Percentiles rank a stretch among this genome's conserved stretches.
These are phyloP conservation scores for Scytalidium sp. DNA, from an alignment of 2,329 filamentous ascomycete genomes.

Conservation along the genomic window DNA sequence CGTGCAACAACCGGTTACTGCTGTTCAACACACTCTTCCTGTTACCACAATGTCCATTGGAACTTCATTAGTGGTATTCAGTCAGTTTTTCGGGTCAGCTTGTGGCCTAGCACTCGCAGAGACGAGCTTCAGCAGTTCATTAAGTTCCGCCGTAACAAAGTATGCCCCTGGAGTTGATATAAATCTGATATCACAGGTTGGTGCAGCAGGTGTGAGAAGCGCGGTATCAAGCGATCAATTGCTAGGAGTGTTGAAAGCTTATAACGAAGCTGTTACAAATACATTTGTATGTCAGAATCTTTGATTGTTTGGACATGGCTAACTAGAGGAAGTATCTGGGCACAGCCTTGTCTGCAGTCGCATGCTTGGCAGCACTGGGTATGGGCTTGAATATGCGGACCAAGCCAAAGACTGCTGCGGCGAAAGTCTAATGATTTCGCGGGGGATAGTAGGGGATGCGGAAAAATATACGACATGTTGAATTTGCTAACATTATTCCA, in stretches of 20 bases:
- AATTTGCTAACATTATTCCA: too few species aligned
- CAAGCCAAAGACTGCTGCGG: too few species aligned
- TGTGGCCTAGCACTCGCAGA: constrained; percentile 27
- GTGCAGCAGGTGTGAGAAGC: constrained; percentile 33
- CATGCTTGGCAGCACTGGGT: too few species aligned
- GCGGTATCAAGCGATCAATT: constrained; percentile 31
- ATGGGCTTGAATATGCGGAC: too few species aligned
- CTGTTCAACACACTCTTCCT: constrained; percentile 29
- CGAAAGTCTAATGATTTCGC: too few species aligned
- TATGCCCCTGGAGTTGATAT: constrained; percentile 31
- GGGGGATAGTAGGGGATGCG: too few species aligned
- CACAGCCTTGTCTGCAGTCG: constrained; percentile 6
- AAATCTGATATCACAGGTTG: constrained; percentile 33
- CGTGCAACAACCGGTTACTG: constrained; percentile 26
- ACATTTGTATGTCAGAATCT: constrained; percentile 14
- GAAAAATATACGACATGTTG: too few species aligned
- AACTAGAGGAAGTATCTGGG: constrained; percentile 15
- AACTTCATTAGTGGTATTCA: constrained; percentile 32
- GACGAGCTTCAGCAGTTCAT: constrained; percentile 24
- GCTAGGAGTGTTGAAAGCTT: constrained; percentile 35
- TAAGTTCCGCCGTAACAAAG: constrained; percentile 24
- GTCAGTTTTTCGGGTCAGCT: constrained; percentile 27
- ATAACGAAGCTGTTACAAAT: constrained; percentile 29
- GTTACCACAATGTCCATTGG: constrained; percentile 26
- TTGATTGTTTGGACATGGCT: too few species aligned